Evolutionary conservation across 768 basidiomycete genomes (phyloP).

Genomic region (Phaeotremella fagi): DNA sequence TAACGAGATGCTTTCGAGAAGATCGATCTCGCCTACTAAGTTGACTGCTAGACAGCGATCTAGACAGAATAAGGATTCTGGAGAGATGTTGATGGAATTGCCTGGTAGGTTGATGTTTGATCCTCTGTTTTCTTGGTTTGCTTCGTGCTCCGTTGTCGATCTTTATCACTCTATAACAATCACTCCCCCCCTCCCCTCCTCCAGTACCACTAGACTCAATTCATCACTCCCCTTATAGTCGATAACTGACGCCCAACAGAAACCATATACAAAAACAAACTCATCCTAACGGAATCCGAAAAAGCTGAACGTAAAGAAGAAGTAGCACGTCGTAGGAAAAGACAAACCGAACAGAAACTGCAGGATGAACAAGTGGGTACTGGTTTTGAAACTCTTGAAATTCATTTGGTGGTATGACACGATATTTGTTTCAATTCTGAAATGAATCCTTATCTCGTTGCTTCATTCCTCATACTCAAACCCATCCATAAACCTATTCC

Average conservation of each 20-base stretch:
- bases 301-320: slow-evolving; percentile 39
- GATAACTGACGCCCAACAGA: slow-evolving; percentile 15
- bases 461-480: too few species aligned
- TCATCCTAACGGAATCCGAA: slow-evolving; percentile 45
- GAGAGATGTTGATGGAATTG: slow-evolving; percentile 34
- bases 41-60: slow-evolving; percentile 46
- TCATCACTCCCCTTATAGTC: not conserved
- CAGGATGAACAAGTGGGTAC: slow-evolving; percentile 46
- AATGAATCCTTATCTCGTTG: too few species aligned
- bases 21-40: slow-evolving; percentile 27
- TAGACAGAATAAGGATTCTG: slow-evolving; percentile 37
- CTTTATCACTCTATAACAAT: too few species aligned
- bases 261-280: slow-evolving; percentile 28
- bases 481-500: too few species aligned
- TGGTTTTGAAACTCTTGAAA: not conserved
- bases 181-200: too few species aligned
- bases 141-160: not conserved
- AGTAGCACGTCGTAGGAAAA: slow-evolving; percentile 41
- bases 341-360: slow-evolving; percentile 45
- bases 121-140: not conserved
- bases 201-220: too few species aligned
- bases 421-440: too few species aligned
- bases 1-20: slow-evolving; percentile 6
- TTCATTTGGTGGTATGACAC: not conserved
- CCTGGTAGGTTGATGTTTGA: slow-evolving; percentile 31